These are phyloP conservation scores for Bremia lactucae DNA, from an alignment of 352 stramenopile genomes.

Conservation along the genomic window DNA sequence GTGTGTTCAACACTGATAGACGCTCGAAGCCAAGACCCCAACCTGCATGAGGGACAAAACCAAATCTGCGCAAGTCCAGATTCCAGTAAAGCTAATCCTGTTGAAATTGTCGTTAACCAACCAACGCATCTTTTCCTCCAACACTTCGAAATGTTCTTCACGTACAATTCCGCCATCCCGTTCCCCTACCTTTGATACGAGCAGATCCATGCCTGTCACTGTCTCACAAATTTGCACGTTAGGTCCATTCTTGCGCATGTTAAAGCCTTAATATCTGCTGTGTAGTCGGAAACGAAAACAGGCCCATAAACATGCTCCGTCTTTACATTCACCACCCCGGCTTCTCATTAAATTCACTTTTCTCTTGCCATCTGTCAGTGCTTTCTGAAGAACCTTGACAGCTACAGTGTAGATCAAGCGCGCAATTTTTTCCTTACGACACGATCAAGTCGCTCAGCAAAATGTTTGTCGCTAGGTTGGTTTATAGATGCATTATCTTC, in stretches of 20 bases:
- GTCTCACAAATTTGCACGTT: constrained; percentile 79
- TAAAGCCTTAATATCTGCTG: constrained; percentile 98
- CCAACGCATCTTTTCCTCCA: constrained; percentile 66
- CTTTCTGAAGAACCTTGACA: constrained; percentile 88
- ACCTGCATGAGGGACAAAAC: constrained; percentile 93
- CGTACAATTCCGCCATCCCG: constrained; percentile 95
- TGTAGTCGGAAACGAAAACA: constrained; percentile 98
- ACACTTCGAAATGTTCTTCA: constrained; percentile 87
- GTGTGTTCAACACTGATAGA: constrained; percentile 94
- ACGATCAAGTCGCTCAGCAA: constrained; percentile 77
- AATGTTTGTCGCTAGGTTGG: constrained; percentile 81
- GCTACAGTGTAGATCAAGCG: constrained; percentile 92
- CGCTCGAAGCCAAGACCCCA: constrained; percentile 98
- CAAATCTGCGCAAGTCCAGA: constrained; percentile 94
- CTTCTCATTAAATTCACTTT: constrained; percentile 67
- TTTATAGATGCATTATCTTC: constrained; percentile 92
- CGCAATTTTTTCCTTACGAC: constrained; percentile 83
- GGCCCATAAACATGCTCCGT: constrained; percentile 86
- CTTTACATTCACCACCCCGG: constrained; percentile 91
- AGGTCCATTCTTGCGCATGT: constrained; percentile 95
- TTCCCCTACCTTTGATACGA: constrained; percentile 94
- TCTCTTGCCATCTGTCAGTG: constrained; percentile 16
- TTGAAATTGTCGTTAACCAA: constrained; percentile 27
- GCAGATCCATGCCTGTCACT: constrained; percentile 94
- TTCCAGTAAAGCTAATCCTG: constrained; percentile 91